These are phyloP conservation scores for Clavaria fumosa DNA, from an alignment of 768 basidiomycete genomes.

Conservation along the genomic window DNA sequence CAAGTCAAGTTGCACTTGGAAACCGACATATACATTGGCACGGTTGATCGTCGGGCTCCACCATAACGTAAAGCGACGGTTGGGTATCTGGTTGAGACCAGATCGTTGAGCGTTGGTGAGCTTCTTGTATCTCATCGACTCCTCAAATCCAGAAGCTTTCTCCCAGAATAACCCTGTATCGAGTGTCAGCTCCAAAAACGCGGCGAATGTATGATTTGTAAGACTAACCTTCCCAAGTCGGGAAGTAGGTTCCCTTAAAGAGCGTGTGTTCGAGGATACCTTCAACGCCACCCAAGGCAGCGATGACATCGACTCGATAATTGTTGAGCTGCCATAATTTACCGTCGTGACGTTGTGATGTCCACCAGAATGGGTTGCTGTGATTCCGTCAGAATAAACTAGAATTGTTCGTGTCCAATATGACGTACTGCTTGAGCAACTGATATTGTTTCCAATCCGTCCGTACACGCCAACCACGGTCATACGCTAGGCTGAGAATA, in stretches of 20 bases:
- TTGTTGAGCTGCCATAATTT: conserved; percentile 97
- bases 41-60: conserved; percentile 99
- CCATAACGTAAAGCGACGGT: conserved; percentile 98
- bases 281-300: conserved; percentile 93
- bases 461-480: conserved; percentile 97
- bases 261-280: conserved; percentile 93
- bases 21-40: conserved; percentile 98
- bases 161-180: conserved; percentile 82
- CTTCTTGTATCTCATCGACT: conserved; percentile 92
- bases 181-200: no score
- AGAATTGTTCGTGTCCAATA: conserved; percentile 1
- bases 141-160: conserved; percentile 94
- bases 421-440: conserved; percentile 66
- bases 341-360: conserved; percentile 89
- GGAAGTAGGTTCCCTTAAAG: conserved; percentile 97
- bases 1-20: conserved; percentile 97
- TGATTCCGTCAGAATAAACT: conserved; percentile 7
- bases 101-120: conserved; percentile 97
- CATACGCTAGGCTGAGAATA: conserved; percentile 66
- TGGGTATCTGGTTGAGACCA: conserved; percentile 95
- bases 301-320: conserved; percentile 97
- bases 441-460: conserved; percentile 99
- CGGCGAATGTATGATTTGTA: not conserved
- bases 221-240: conserved; percentile 78
- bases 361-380: conserved; percentile 99